phyloP scores from a whole-genome alignment of 2,329 filamentous ascomycete genomes.

The Ophiostoma tasmaniense region DNA sequence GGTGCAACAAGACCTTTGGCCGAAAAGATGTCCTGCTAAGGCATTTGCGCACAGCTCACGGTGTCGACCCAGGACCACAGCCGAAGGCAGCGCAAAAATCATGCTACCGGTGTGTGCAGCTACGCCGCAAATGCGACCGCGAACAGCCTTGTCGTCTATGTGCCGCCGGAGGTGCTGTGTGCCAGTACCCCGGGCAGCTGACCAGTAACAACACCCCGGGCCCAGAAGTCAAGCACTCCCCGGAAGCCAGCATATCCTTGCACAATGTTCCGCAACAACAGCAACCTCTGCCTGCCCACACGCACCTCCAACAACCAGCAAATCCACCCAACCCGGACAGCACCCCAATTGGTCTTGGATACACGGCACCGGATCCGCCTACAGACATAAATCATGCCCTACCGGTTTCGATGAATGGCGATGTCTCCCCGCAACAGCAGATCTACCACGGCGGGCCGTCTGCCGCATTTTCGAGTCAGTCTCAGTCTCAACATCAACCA shows the following conservation, averaged over 20 bases:
- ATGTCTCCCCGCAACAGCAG: not conserved
- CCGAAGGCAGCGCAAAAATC: conserved; percentile 23
- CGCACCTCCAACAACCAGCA: not conserved
- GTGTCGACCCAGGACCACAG: conserved; percentile 18
- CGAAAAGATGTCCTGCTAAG: conserved; percentile 26
- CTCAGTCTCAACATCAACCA: not conserved
- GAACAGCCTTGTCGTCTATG: conserved; percentile 23
- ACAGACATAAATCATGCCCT: not conserved
- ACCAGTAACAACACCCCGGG: not conserved
- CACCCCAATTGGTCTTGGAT: not conserved
- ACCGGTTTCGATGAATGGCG: not conserved
- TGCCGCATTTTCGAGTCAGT: not conserved
- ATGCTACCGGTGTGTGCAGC: conserved; percentile 25
- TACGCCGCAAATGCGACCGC: conserved; percentile 25
- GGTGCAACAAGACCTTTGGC: conserved; percentile 22
- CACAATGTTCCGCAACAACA: not conserved
- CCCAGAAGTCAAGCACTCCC: not conserved
- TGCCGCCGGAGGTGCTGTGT: conserved; percentile 15
- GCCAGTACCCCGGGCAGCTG: conserved; percentile 14
- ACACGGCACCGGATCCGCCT: not conserved
- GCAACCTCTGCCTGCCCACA: not conserved
- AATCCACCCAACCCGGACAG: not conserved
- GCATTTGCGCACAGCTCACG: conserved; percentile 24
- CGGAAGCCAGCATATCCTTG: not conserved
- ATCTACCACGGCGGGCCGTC: not conserved